phyloP scores from a whole-genome alignment of 140 eudicot genomes.

The Oenanthe javanica region DNA sequence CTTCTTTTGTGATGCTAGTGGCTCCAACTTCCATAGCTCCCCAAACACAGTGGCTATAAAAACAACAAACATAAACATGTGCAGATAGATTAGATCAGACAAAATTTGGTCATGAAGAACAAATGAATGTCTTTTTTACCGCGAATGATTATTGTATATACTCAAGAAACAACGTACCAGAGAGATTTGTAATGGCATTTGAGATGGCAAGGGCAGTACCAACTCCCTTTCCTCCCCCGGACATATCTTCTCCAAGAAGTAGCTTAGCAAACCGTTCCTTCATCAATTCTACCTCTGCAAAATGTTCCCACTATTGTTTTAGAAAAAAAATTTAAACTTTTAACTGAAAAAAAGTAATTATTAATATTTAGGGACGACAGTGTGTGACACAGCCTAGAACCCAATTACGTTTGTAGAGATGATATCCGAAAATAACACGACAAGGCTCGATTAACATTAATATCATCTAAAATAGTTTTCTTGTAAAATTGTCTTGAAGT shows the following conservation, averaged over 20 bases:
- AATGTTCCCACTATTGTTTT: neutral
- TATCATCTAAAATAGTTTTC: neutral
- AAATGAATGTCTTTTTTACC: neutral
- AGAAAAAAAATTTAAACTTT: neutral
- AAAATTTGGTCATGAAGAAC: neutral
- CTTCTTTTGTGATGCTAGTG: constrained; percentile 56
- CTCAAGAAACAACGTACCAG: constrained; percentile 32
- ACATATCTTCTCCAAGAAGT: constrained; percentile 91
- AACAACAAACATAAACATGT: constrained; percentile 8
- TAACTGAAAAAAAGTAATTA: neutral
- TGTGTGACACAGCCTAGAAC: neutral
- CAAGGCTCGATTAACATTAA: neutral
- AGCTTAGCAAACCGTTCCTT: constrained; percentile 79
- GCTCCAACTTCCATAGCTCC: constrained; percentile 88
- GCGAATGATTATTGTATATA: neutral
- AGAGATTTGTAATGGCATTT: constrained; percentile 86
- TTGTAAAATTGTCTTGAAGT: neutral
- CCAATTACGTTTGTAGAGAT: too few relatives aligned
- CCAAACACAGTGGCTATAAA: constrained; percentile 72
- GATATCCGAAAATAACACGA: neutral
- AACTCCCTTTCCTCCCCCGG: constrained; percentile 89
- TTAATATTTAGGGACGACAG: neutral
- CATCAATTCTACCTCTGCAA: constrained; percentile 67
- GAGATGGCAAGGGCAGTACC: constrained; percentile 80
- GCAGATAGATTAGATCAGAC: neutral